These are phyloP conservation scores for Adenanthera pavonina DNA, from an alignment of 306 rosid genomes.

Conservation along the genomic window DNA sequence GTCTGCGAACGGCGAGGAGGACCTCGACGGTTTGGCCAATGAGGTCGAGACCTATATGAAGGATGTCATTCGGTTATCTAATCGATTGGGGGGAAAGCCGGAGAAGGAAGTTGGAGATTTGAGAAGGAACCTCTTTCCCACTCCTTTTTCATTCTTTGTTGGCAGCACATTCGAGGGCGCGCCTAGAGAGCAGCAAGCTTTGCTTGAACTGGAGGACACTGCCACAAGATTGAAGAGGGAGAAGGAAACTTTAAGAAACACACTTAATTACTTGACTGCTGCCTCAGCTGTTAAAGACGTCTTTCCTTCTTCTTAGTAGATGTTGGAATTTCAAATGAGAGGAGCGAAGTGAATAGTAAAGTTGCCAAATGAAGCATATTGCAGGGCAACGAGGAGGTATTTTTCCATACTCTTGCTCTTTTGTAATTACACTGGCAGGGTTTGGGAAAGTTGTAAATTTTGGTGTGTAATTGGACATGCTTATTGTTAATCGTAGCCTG, in stretches of 20 bases:
- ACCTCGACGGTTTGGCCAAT: slow-evolving; percentile 66
- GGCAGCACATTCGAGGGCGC: slow-evolving; percentile 99
- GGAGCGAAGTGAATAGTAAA: background rate
- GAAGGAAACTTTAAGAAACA: slow-evolving; percentile 90
- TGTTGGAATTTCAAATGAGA: background rate
- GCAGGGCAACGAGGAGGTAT: slow-evolving; percentile 36
- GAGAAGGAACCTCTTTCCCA: slow-evolving; percentile 86
- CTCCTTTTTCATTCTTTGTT: slow-evolving; percentile 94
- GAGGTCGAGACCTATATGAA: slow-evolving; percentile 91
- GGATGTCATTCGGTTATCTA: slow-evolving; percentile 91
- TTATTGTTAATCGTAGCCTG: slow-evolving; percentile 17
- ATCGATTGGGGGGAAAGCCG: slow-evolving; percentile 86
- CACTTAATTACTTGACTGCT: slow-evolving; percentile 91
- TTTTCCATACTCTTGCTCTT: slow-evolving; percentile 28
- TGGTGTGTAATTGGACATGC: slow-evolving; percentile 42
- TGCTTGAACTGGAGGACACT: slow-evolving; percentile 94
- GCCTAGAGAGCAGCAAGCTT: slow-evolving; percentile 95
- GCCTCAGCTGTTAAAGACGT: slow-evolving; percentile 98
- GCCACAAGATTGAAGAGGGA: slow-evolving; percentile 81
- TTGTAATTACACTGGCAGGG: slow-evolving; percentile 24
- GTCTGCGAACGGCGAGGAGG: slow-evolving; percentile 65
- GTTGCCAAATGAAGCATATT: slow-evolving; percentile 33
- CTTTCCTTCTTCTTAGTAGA: slow-evolving; percentile 66
- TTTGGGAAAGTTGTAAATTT: slow-evolving; percentile 51
- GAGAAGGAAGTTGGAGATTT: slow-evolving; percentile 95